These are phyloP conservation scores for Globisporangium nagaii DNA, from an alignment of 352 stramenopile genomes.

Conservation along the genomic window DNA sequence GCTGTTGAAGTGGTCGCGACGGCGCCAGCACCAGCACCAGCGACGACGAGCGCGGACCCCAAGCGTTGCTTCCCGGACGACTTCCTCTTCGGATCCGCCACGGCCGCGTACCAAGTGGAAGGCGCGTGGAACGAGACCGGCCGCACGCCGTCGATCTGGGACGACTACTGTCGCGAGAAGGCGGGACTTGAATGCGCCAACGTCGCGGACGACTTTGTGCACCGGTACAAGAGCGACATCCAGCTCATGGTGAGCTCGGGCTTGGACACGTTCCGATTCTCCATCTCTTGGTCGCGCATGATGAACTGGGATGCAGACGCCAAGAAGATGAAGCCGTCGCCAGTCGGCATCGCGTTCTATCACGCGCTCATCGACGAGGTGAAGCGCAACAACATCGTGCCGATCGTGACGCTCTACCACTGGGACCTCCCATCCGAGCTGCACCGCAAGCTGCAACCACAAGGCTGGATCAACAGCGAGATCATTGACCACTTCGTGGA, in stretches of 20 bases:
- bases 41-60: no score
- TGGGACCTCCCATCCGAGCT: conserved; percentile 92
- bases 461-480: conserved; percentile 59
- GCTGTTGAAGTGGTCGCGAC: no score
- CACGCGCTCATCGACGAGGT: conserved; percentile 88
- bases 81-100: conserved; percentile 91
- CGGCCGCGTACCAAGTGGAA: conserved; percentile 92
- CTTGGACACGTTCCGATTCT: conserved; percentile 92
- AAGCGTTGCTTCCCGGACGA: conserved; percentile 47
- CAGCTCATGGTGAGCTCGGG: conserved; percentile 87
- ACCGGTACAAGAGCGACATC: conserved; percentile 88
- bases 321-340: conserved; percentile 62
- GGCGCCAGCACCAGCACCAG: no score
- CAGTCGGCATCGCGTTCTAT: conserved; percentile 90
- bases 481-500: conserved; percentile 87
- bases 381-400: conserved; percentile 64
- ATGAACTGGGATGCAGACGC: conserved; percentile 64
- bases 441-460: conserved; percentile 66
- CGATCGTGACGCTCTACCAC: conserved; percentile 95
- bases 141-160: conserved; percentile 87
- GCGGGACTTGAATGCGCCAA: conserved; percentile 75
- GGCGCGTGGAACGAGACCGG: conserved; percentile 80
- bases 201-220: conserved; percentile 91
- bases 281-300: conserved; percentile 89
- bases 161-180: conserved; percentile 72